A percentile compares a stretch with the other conserved stretches of the same genome.
Conservation (phyloP, 306 rosid genomes). For the Casuarina glauca region DNA sequence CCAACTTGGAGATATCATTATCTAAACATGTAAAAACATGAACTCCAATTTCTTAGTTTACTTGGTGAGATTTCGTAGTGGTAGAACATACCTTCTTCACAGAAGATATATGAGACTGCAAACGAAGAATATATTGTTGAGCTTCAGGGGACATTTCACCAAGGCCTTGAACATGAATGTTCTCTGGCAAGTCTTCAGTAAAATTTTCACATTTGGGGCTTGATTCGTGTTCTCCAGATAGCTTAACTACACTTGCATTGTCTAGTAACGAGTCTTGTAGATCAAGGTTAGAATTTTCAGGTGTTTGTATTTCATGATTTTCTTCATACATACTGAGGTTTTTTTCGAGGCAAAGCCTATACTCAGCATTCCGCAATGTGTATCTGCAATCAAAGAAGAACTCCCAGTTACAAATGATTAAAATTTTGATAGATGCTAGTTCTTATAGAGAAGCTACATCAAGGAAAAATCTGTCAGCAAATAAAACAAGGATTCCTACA, state of each 20-base stretch:
- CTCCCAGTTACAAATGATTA: conserved; percentile 19
- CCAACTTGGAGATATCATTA: conserved; percentile 16
- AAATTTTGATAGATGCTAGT: conserved; percentile 12
- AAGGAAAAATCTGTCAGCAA: conserved; percentile 10
- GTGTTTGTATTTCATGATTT: conserved; percentile 48
- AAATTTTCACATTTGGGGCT: conserved; percentile 46
- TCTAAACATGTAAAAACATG: background rate
- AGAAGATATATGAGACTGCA: conserved; percentile 80
- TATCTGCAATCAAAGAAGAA: conserved; percentile 53
- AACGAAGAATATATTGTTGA: conserved; percentile 60
- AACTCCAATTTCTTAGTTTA: conserved; percentile 7
- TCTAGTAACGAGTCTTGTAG: conserved; percentile 63
- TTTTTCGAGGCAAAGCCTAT: conserved; percentile 84
- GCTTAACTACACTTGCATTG: conserved; percentile 49
- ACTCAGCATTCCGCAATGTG: conserved; percentile 91
- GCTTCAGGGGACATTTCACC: conserved; percentile 79
- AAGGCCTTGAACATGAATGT: conserved; percentile 56
- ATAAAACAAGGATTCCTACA: background rate
- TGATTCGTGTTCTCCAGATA: conserved; percentile 45
- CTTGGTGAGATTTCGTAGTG: conserved; percentile 1
- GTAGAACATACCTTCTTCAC: conserved; percentile 60
- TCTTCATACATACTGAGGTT: conserved; percentile 58
- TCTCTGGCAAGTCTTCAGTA: conserved; percentile 36
- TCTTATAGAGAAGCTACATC: conserved; percentile 5
- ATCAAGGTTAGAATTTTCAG: conserved; percentile 42